phyloP scores from a whole-genome alignment of 192 early-diverging fungal species.

The Coemansia erecta region DNA sequence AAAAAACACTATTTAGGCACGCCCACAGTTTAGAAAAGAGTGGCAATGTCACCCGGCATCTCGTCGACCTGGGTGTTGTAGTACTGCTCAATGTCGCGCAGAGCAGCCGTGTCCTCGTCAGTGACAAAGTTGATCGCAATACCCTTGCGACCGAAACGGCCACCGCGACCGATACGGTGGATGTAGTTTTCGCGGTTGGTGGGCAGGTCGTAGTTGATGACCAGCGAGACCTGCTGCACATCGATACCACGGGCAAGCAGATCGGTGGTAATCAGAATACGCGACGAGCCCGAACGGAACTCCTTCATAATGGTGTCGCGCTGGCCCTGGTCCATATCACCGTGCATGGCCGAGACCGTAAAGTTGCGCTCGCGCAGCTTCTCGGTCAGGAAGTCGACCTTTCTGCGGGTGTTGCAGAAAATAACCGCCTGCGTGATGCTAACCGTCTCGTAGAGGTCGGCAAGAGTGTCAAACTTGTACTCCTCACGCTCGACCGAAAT shows the following conservation, averaged over 20 bases:
- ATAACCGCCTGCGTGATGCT: conserved; percentile 99
- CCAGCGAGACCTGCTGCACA: conserved; percentile 99
- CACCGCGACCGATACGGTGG: conserved; percentile 99
- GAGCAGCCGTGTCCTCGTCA: conserved; percentile 87
- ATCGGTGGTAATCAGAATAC: conserved; percentile 97
- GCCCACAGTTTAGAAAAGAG: conserved; percentile 60
- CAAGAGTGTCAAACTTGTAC: conserved; percentile 98
- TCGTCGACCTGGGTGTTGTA: conserved; percentile 99
- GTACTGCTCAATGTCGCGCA: conserved; percentile 88
- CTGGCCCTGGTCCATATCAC: conserved; percentile 96
- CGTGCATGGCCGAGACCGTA: conserved; percentile 98
- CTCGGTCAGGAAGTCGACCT: conserved; percentile 99
- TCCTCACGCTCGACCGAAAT: conserved; percentile 98
- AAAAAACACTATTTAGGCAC: neutral
- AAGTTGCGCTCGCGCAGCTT: conserved; percentile 88
- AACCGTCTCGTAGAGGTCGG: conserved; percentile 97
- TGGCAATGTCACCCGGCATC: conserved; percentile 98
- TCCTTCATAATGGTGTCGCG: conserved; percentile 99
- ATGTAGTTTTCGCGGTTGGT: conserved; percentile 99
- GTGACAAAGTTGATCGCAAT: conserved; percentile 99
- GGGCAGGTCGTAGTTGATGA: conserved; percentile 99
- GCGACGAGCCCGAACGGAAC: conserved; percentile 95
- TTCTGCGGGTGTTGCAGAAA: conserved; percentile 99
- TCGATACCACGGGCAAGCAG: conserved; percentile 98
- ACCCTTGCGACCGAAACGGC: conserved; percentile 99